Evolutionary conservation across 2,329 filamentous ascomycete species (phyloP), one percentile per base, ranked within the genome.

Genomic region (Chrysoporthe cubensis): DNA sequence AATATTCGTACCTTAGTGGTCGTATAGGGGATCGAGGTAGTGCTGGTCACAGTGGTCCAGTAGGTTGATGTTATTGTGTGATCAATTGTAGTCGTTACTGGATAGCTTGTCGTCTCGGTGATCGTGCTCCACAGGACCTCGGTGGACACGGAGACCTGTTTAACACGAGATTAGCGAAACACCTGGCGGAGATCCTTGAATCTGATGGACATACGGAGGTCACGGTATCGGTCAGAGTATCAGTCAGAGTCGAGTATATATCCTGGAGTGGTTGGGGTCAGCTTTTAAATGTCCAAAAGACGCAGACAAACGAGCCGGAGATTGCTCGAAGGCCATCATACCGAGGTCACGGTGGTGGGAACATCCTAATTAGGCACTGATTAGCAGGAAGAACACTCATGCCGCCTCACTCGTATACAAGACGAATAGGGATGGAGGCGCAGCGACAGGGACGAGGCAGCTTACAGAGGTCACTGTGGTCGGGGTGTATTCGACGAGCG

Each of bases 21-120:
- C 16, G 44, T 62, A 32, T 62, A 62, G 2, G 60, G 60, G 16
- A 62, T n/a, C 18, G 21, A 50, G 2, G 13, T 37, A 1, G 60
- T 62, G 44, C 60, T 62, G 16, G 50, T 52, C 16, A 62, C 21
- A 7, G 60, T 62, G 11, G 60, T 50, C 60, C 60, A 62, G 32
- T 40, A 62, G 14, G 26, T 50, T 1, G 43, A 34, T 2, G 44
- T 50, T 4, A 62, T 9, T 5, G 60, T 62, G 32, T 62, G 43
- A 37, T 62, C 60, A 16, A 62, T 6, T 3, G 60, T 62, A 16
- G 43, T 62, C 16, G 60, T 70, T 11, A 70, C 48, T 6, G 61
- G 61, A 32, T 63, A 57, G 34, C 54, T 57, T 32, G 54, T n/a
- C 7, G 54, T 57, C 54, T 32, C 18, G 13, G 32, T 26, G 34